Conservation (phyloP, 2,329 filamentous ascomycete species). For the Cytospora paraplurivora region DNA sequence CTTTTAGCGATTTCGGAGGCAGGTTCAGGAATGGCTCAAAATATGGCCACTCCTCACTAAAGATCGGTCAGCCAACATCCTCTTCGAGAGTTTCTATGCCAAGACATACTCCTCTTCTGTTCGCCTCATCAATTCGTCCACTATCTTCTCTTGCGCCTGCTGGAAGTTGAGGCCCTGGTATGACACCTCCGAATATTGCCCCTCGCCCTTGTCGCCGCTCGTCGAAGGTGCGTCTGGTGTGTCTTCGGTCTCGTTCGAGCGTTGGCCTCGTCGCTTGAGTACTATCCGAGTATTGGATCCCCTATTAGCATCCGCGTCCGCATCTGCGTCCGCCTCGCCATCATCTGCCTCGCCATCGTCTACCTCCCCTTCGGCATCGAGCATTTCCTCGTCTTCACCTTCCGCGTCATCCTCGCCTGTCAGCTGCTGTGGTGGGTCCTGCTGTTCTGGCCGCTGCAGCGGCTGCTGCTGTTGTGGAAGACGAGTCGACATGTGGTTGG, state of each 20-base stretch:
- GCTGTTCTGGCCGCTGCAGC: conserved; percentile 22
- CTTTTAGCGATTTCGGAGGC: conserved; percentile 72
- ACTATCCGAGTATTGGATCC: conserved; percentile 28
- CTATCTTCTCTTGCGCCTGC: conserved; percentile 81
- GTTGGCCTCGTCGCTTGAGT: conserved; percentile 31
- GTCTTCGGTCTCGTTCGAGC: conserved; percentile 36
- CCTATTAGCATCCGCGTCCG: conserved; percentile 34
- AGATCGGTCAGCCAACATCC: conserved; percentile 36
- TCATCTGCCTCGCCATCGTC: conserved; percentile 34
- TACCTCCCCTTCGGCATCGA: conserved; percentile 37
- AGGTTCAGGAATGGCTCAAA: conserved; percentile 77
- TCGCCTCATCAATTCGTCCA: conserved; percentile 72
- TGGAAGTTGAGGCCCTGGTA: conserved; percentile 79
- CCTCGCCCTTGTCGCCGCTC: conserved; percentile 46
- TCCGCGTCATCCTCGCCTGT: conserved; percentile 32
- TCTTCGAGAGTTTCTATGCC: neutral
- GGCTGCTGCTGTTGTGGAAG: conserved; percentile 15
- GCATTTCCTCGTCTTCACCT: conserved; percentile 34
- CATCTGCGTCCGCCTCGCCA: conserved; percentile 38
- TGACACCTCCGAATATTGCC: conserved; percentile 56
- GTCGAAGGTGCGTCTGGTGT: conserved; percentile 34
- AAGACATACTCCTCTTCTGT: conserved; percentile 62
- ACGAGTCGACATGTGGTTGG: conserved; percentile 10
- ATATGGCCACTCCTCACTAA: conserved; percentile 68
- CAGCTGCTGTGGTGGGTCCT: conserved; percentile 7